phyloP scores from a whole-genome alignment of 306 rosid species.

The Rosa persica region DNA sequence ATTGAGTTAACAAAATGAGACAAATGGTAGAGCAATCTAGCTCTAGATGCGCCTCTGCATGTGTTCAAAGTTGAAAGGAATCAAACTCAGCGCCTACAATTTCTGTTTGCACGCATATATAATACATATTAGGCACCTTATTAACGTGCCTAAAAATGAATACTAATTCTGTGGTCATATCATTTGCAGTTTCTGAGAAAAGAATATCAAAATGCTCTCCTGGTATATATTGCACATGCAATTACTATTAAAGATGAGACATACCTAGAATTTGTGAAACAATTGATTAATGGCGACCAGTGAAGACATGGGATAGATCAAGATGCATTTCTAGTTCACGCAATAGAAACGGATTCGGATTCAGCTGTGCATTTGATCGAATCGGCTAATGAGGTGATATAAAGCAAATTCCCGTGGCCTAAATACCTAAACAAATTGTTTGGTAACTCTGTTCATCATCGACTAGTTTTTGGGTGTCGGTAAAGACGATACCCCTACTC shows the following conservation, averaged over 20 bases:
- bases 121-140: background rate
- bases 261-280: too few species aligned
- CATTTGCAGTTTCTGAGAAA: background rate
- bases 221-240: too few species aligned
- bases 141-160: slow-evolving; percentile 5
- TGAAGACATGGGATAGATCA: too few species aligned
- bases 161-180: background rate
- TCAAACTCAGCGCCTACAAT: background rate
- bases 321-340: too few species aligned
- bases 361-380: background rate
- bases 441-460: background rate
- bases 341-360: too few species aligned
- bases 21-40: background rate
- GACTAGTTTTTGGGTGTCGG: background rate
- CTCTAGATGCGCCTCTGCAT: background rate
- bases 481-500: background rate
- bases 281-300: too few species aligned
- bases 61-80: slow-evolving; percentile 10
- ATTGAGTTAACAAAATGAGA: background rate
- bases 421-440: too few species aligned
- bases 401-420: too few species aligned
- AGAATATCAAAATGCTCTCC: background rate
- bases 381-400: background rate
- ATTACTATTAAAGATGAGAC: background rate
- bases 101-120: background rate